Percentiles rank a stretch among this genome's conserved stretches.
Evolutionary conservation across 257 asterid species (phyloP).

Genomic region (Nicotiana undulata): DNA sequence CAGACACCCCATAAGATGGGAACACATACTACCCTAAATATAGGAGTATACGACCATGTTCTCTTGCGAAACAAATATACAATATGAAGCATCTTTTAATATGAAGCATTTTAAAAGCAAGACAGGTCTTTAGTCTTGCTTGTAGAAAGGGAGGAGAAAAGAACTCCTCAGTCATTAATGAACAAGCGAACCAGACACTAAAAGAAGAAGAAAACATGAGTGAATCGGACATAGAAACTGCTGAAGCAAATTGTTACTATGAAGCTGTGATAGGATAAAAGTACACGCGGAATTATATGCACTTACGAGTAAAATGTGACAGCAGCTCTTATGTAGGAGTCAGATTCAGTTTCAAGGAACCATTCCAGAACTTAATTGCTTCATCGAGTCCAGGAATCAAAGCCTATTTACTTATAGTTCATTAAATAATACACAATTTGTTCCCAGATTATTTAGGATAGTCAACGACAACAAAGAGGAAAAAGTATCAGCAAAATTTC

Average conservation of each 20-base stretch:
- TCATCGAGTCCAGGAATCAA: background rate
- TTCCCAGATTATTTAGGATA: background rate
- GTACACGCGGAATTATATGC: background rate
- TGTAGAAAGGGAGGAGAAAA: background rate
- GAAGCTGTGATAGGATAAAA: background rate
- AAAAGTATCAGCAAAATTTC: background rate
- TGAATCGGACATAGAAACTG: background rate
- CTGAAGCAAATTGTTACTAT: background rate
- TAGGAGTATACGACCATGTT: background rate
- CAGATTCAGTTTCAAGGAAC: background rate
- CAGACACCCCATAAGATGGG: background rate
- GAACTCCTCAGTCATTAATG: background rate
- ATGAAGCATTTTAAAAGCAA: background rate
- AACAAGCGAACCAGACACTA: background rate
- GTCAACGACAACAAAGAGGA: background rate
- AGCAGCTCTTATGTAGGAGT: background rate
- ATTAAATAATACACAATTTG: background rate
- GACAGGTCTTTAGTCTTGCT: background rate
- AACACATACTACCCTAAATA: background rate
- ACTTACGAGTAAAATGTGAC: background rate
- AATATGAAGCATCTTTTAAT: background rate
- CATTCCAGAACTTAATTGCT: background rate
- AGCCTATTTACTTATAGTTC: background rate
- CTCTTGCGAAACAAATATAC: background rate
- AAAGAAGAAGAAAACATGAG: background rate